Evolutionary conservation across 352 stramenopile species (phyloP), one percentile per base, ranked within the genome.

Genomic region (Globisporangium megalacanthum): DNA sequence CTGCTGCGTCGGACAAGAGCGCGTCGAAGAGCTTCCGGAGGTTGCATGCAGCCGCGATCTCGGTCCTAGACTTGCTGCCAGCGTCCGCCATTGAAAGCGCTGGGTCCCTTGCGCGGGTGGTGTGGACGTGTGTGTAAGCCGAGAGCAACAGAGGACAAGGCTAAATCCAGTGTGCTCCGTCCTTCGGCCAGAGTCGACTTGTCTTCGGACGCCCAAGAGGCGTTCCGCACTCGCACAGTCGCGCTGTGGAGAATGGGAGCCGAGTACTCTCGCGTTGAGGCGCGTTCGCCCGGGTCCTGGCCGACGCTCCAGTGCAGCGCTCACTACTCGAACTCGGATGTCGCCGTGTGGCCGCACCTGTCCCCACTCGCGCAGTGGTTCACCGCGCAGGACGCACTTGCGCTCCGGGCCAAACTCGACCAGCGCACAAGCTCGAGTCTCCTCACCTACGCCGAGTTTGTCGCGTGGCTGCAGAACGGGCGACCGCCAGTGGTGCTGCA

Each of bases 311-410:
- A 74, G 45, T 75, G 68, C 33, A 72, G 77, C 0, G 60, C 86
- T 46, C 69, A 80, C 56, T 89, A 89, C 56, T 70, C 57, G 4
- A 58, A 61, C 41, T 70, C 67, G 5, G 77, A 90, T 58, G 60
- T 86, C 29, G 66, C 56, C 25, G 56, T 88, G 49, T 90, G 77
- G 79, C 68, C 77, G n/a, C 79, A 90, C 47, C 56, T 81, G 22
- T 46, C 73, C 4, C 73, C 77, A 14, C 20, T 90, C n/a, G 62
- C 73, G 15, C 72, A 79, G 17, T 90, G 79, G 75, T 87, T 90
- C 61, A 87, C 75, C 4, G 65, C 70, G 5, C 61, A 83, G 33
- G 77, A 88, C 36, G 62, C 77, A 1, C 45, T 69, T 7, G 63
- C 62, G 5, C 58, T 90, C n/a, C 41, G 67, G 20, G 54, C 55